Percentiles rank a stretch among this genome's conserved stretches.
Evolutionary conservation across 139 green algal species (phyloP).

Genomic region (Tetradesmus obliquus): DNA sequence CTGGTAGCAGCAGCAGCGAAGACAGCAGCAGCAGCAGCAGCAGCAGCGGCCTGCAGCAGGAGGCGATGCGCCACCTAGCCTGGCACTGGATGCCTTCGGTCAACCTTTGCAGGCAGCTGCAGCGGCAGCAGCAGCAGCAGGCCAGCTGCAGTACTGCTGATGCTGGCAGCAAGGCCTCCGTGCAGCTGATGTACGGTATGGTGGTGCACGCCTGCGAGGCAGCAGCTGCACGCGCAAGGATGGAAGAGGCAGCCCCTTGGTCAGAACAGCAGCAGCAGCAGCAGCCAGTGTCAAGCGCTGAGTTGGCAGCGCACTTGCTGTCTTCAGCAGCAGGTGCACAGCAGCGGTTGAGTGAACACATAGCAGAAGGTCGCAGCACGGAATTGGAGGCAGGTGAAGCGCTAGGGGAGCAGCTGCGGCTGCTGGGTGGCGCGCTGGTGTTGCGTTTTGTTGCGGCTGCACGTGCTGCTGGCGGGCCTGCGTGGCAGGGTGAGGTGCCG

Average conservation of each 20-base stretch:
- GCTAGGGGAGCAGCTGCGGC: not conserved
- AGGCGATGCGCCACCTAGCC: not conserved
- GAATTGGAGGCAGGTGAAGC: not conserved
- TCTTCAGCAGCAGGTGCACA: not conserved
- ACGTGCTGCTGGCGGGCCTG: not conserved
- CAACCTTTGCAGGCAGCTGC: not conserved
- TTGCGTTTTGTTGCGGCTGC: slow-evolving; percentile 8
- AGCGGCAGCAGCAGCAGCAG: not conserved
- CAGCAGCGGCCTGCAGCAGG: not conserved
- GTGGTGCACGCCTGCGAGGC: not conserved
- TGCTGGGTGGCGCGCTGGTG: slow-evolving; percentile 7
- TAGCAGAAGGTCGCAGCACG: not conserved
- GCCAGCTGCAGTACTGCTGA: not conserved
- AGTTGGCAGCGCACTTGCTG: not conserved
- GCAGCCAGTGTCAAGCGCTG: not conserved
- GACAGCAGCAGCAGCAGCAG: too few species aligned
- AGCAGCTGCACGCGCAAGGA: not conserved
- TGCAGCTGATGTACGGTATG: not conserved
- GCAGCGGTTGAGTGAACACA: not conserved
- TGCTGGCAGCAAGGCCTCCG: not conserved
- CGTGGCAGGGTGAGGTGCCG: slow-evolving; percentile 34
- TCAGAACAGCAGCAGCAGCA: slow-evolving; percentile 12
- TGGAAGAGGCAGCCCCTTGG: not conserved
- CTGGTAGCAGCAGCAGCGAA: not conserved
- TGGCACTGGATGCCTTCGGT: not conserved